phyloP scores from a whole-genome alignment of 805 yeast genomes.

The Saccharomycopsis fibuligera region DNA sequence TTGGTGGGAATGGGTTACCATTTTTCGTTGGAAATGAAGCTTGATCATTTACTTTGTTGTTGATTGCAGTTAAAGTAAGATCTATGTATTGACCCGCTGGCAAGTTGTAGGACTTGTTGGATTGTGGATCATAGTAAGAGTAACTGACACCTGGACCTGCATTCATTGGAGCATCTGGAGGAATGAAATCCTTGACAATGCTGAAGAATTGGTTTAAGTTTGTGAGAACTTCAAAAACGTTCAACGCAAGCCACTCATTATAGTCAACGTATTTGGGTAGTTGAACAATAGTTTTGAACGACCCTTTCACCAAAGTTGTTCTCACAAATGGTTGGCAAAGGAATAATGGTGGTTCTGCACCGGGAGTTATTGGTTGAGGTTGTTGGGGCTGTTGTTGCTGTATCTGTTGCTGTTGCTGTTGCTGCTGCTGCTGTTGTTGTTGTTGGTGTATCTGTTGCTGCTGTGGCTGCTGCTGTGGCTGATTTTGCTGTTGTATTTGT shows the following conservation, averaged over 20 bases:
- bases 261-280: constrained; percentile 90
- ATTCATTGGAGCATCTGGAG: constrained; percentile 87
- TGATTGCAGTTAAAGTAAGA: constrained; percentile 84
- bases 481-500: constrained; percentile 9
- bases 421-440: constrained; percentile 12
- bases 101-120: constrained; percentile 70
- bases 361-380: constrained; percentile 19
- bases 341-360: constrained; percentile 40
- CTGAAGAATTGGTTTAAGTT: constrained; percentile 85
- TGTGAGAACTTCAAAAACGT: constrained; percentile 81
- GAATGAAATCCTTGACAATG: constrained; percentile 83
- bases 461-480: constrained; percentile 5
- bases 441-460: constrained; percentile 24
- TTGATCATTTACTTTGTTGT: constrained; percentile 82
- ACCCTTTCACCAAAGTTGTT: constrained; percentile 92
- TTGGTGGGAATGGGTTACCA: constrained; percentile 84
- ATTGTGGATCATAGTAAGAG: constrained; percentile 75
- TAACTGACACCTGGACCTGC: constrained; percentile 93
- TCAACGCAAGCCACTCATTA: constrained; percentile 94
- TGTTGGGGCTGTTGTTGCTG: constrained; percentile 26
- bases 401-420: constrained; percentile 17
- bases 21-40: constrained; percentile 85
- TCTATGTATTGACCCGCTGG: constrained; percentile 95
- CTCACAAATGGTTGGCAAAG: constrained; percentile 89
- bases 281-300: constrained; percentile 92